Base-by-base conservation (phyloP, 177 flowering plant species). In the Vitis hybrid region DNA sequence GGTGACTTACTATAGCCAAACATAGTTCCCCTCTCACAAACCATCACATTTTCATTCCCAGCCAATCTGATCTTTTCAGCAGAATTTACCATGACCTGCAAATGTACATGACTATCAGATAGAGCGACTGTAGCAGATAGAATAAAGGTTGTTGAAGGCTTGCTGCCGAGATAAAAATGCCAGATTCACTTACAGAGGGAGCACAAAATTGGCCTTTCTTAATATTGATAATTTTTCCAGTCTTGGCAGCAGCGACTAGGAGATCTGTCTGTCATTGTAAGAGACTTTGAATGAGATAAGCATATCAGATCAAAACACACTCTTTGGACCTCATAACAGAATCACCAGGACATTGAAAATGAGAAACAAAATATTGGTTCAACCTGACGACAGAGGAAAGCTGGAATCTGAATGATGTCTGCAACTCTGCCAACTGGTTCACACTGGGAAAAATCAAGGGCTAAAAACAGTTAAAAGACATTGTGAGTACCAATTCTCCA, bases 171-270 rank as follows among this genome's bases (percentile, higher is more conserved):
- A n/a, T 53, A 57, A 48, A 52, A 9, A 52, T 10, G 60, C 11
- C 12, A 10, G 15, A 33, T 48, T 12, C 51, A 83, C 94, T 88
- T 75, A 94, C 97, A 52, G 99, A 87, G 70, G 97, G 79, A 76
- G 99, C 93, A 84, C 98, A 95, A 68, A 95, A 93, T 71, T 95
- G 99, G 68, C 99, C 99, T 75, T 95, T 95, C 83, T 95, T 95
- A n/a, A 93, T 90, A 66, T 95, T 95, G 76, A 95, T 78, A 70
- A 95, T 91, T 78, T 81, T 93, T 58, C 99, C 99, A 68, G 99
- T 95, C 79, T 90, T 86, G 60, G 99, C 98, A 74, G 97, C 99
- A 67, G 97, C 94, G 76, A 91, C 91, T 64, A 95, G 85, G 68
- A 95, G 94, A 83, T 95, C 99, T 67, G 99, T 95, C 99, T 94